Percentiles rank a stretch among this genome's conserved stretches.
These are phyloP conservation scores for Gossypium raimondii DNA, from an alignment of 345 rosid species.

Conservation along the genomic window DNA sequence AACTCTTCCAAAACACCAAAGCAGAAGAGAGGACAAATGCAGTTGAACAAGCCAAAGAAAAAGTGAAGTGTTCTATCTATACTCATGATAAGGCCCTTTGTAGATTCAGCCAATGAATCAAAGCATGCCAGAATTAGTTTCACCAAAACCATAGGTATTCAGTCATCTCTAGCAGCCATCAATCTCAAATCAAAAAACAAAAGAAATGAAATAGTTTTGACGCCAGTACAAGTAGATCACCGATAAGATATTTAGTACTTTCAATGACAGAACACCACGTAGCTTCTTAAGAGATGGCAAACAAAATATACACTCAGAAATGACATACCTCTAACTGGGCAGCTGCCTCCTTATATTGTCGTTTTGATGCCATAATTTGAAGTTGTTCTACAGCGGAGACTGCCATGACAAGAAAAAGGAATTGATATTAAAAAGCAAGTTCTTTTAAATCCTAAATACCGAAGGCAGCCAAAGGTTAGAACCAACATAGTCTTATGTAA, in stretches of 20 bases:
- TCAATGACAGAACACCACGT: not conserved
- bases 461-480: not conserved
- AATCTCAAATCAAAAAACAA: conserved; percentile 1
- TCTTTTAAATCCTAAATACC: not conserved
- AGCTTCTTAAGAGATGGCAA: not conserved
- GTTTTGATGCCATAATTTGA: conserved; percentile 96
- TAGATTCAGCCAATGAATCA: not conserved
- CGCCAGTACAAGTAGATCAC: not conserved
- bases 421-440: conserved; percentile 6
- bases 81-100: not conserved
- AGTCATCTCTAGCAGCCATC: not conserved
- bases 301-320: not conserved
- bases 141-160: not conserved
- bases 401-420: conserved; percentile 34
- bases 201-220: not conserved
- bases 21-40: not conserved
- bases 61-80: not conserved
- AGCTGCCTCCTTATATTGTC: conserved; percentile 95
- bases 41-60: not conserved
- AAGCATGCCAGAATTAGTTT: not conserved
- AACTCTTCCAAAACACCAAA: not conserved
- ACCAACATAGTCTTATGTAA: not conserved
- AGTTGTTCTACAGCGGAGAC: conserved; percentile 99
- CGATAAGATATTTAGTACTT: not conserved
- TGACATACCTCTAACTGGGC: conserved; percentile 87